Percentiles rank a stretch among this genome's conserved stretches.
These are phyloP conservation scores for Cyberlindnera americana DNA, from an alignment of 805 yeast species.

Conservation along the genomic window DNA sequence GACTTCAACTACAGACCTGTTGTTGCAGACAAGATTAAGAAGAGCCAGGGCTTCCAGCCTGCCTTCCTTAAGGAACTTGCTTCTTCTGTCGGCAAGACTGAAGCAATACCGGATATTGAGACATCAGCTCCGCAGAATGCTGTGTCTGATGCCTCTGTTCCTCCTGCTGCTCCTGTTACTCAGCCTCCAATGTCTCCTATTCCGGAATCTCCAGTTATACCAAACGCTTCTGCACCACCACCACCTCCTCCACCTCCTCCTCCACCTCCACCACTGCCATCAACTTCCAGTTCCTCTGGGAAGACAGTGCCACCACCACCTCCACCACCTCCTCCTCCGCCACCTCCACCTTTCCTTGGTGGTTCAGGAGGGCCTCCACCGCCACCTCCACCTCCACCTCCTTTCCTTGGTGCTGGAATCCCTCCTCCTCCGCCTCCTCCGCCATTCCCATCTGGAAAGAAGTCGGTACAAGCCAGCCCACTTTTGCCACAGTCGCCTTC, in stretches of 20 bases:
- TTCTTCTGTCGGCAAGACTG: conserved; percentile 43
- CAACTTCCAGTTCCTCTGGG: neutral
- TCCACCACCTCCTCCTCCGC: conserved; percentile 24
- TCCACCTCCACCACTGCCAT: conserved; percentile 32
- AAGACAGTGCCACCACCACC: neutral
- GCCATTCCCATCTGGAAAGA: conserved; percentile 16
- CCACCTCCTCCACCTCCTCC: conserved; percentile 16
- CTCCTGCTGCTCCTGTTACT: neutral
- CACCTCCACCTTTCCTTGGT: conserved; percentile 15
- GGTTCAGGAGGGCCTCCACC: conserved; percentile 10
- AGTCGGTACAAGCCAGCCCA: conserved; percentile 18
- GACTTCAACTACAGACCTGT: conserved; percentile 21
- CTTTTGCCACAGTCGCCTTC: conserved; percentile 30
- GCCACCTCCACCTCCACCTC: conserved; percentile 22
- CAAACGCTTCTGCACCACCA: neutral
- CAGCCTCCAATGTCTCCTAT: conserved; percentile 12
- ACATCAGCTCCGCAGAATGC: conserved; percentile 7
- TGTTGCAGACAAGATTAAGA: conserved; percentile 30
- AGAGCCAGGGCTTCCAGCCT: conserved; percentile 39
- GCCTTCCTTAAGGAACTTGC: conserved; percentile 52
- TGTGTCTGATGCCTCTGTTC: conserved; percentile 14
- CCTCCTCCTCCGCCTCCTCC: conserved; percentile 19
- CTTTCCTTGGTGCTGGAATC: conserved; percentile 8
- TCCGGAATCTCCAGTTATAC: conserved; percentile 20
- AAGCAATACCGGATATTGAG: conserved; percentile 14